Conservation (phyloP, 257 asterid species). For the Capsicum pubescens region DNA sequence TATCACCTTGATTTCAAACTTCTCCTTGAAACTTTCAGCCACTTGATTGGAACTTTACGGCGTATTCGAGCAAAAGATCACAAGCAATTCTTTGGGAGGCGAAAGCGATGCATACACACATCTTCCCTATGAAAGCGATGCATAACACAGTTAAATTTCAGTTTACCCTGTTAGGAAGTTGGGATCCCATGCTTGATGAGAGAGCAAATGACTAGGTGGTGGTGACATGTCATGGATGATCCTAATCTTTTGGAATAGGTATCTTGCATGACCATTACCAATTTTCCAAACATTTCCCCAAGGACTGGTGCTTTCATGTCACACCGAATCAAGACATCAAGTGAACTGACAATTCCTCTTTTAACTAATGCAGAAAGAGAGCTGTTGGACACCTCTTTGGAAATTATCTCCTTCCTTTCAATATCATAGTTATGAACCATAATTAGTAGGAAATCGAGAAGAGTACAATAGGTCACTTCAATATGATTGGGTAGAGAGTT, state of each 20-base stretch:
- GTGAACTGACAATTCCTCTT: constrained; percentile 62
- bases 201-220: background rate
- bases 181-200: background rate
- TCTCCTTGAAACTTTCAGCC: background rate
- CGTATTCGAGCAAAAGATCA: background rate
- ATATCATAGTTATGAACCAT: constrained; percentile 70
- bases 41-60: background rate
- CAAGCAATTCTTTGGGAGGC: background rate
- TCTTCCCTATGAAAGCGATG: constrained; percentile 1
- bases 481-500: constrained; percentile 65
- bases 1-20: constrained; percentile 12
- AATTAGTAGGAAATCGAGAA: constrained; percentile 69
- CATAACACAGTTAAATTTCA: background rate
- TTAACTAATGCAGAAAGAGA: constrained; percentile 54
- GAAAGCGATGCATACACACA: background rate
- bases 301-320: constrained; percentile 59
- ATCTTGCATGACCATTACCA: constrained; percentile 38
- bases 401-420: constrained; percentile 66
- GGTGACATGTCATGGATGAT: constrained; percentile 14
- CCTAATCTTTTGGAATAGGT: background rate
- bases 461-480: constrained; percentile 68
- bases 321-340: constrained; percentile 58
- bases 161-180: constrained; percentile 22
- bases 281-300: constrained; percentile 59
- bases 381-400: constrained; percentile 55